Evolutionary conservation across 169 alveolate species (phyloP), one percentile per base, ranked within the genome.

Genomic region (Plasmodium reichenowi): DNA sequence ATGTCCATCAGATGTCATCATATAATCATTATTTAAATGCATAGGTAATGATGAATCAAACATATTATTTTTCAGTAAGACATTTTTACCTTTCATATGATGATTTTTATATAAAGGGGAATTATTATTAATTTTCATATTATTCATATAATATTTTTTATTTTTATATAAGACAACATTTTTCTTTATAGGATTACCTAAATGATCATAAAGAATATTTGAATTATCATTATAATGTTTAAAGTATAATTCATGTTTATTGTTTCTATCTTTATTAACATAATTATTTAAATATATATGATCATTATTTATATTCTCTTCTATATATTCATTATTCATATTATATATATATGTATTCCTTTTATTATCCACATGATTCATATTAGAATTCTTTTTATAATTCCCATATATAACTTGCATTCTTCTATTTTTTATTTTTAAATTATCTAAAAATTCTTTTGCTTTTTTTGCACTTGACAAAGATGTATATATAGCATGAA

Each of bases 371-470:
- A 58, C 10, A 20, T n/a, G 1, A 7, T 26, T 10, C 12, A 8
- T 54, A 7, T 12, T 13, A 1, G 13, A 10, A n/a, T 20, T 20
- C 13, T 74, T 56, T 58, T 64, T 17, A 26, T 66, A 26, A 3
- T 15, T 48, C 7, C 89, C 89, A 52, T 64, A 78, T 13, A 66
- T 52, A 26, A 78, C 89, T 50, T 78, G 89, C 50, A 78, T 63
- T 52, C 89, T 78, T 58, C 89, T 50, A 50, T 67, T 78, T 52
- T 78, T 78, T n/a, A 78, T 66, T 52, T 78, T 78, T 17, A 78
- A 50, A 78, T 66, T 64, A 6, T 78, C 89, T 1, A 78, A 56
- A 52, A 29, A 52, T 48, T 64, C 56, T 58, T 78, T 78, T 66
- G 89, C 89, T 52, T 70, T 64, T 29, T n/a, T 64, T 67, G 89